phyloP scores from a whole-genome alignment of 1,284 basidiomycete species.

The Fistulinella staudtii region DNA sequence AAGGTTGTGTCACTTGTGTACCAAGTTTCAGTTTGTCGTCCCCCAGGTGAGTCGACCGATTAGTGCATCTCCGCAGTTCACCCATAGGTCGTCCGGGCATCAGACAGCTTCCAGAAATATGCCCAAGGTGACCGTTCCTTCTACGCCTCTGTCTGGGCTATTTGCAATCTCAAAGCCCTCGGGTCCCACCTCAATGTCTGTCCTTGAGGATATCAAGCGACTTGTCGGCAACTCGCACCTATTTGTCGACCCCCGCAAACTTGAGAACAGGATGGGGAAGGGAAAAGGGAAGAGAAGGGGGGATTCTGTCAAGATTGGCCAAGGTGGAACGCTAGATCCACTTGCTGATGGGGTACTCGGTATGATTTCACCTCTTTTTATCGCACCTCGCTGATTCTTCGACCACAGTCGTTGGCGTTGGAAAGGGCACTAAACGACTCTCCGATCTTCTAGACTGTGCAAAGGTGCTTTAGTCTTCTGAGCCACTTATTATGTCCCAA shows the following conservation, averaged over 20 bases:
- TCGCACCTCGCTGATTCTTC: slow-evolving; percentile 11
- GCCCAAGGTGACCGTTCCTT: slow-evolving; percentile 57
- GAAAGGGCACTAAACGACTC: slow-evolving; percentile 88
- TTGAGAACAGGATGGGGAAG: slow-evolving; percentile 42
- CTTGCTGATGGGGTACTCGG: slow-evolving; percentile 92
- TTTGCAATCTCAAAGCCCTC: slow-evolving; percentile 87
- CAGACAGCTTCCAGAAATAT: too few relatives aligned
- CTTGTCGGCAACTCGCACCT: slow-evolving; percentile 76
- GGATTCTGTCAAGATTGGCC: slow-evolving; percentile 73
- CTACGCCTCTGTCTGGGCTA: slow-evolving; percentile 70
- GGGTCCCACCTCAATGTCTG: slow-evolving; percentile 86
- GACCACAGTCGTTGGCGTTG: slow-evolving; percentile 79
- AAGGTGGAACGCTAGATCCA: slow-evolving; percentile 95
- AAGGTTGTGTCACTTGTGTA: too few relatives aligned
- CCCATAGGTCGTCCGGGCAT: too few relatives aligned
- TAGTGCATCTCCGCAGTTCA: neutral
- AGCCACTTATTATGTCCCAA: slow-evolving; percentile 6
- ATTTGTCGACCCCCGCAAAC: slow-evolving; percentile 64
- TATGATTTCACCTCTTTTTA: slow-evolving; percentile 31
- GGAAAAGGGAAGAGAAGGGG: slow-evolving; percentile 40
- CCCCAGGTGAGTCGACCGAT: too few relatives aligned
- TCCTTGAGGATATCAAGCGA: slow-evolving; percentile 84
- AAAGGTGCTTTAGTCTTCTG: slow-evolving; percentile 55
- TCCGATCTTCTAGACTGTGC: slow-evolving; percentile 84
- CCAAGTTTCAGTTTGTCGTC: too few relatives aligned